phyloP scores from a whole-genome alignment of 495 filamentous ascomycete genomes.

The Neurospora sp. region DNA sequence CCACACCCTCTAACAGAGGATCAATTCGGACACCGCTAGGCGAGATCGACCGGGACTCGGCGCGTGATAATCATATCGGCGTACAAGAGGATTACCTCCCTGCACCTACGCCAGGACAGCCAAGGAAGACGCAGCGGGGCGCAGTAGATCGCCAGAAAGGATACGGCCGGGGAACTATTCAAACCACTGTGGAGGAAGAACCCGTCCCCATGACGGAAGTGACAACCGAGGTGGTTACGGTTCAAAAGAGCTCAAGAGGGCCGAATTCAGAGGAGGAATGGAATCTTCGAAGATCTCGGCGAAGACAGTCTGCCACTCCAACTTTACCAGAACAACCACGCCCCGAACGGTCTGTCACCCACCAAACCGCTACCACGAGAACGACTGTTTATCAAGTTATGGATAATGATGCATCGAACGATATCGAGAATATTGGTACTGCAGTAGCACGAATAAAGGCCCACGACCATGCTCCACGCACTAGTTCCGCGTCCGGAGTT shows the following conservation, averaged over 20 bases:
- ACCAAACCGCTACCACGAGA: conserved; percentile 53
- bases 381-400: conserved; percentile 44
- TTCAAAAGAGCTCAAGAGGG: conserved; percentile 43
- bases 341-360: conserved; percentile 32
- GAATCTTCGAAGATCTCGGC: conserved; percentile 55
- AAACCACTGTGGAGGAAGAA: conserved; percentile 36
- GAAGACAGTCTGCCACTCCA: conserved; percentile 38
- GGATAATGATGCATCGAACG: conserved; percentile 45
- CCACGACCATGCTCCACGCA: conserved; percentile 46
- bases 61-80: conserved; percentile 35
- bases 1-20: conserved; percentile 77
- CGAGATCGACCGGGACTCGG: conserved; percentile 77
- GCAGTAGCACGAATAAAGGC: conserved; percentile 50
- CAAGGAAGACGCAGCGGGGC: conserved; percentile 64
- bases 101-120: conserved; percentile 91
- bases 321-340: conserved; percentile 29
- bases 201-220: conserved; percentile 1
- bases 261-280: conserved; percentile 71
- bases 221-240: conserved; percentile 32
- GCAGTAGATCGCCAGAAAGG: conserved; percentile 40
- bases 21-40: conserved; percentile 72
- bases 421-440: conserved; percentile 41
- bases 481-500: conserved; percentile 54
- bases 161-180: conserved; percentile 34
- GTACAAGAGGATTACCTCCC: conserved; percentile 75